Percentiles rank a stretch among this genome's conserved stretches.
phyloP scores from a whole-genome alignment of 192 early-diverging fungal genomes.

The Linnemannia schmuckeri region DNA sequence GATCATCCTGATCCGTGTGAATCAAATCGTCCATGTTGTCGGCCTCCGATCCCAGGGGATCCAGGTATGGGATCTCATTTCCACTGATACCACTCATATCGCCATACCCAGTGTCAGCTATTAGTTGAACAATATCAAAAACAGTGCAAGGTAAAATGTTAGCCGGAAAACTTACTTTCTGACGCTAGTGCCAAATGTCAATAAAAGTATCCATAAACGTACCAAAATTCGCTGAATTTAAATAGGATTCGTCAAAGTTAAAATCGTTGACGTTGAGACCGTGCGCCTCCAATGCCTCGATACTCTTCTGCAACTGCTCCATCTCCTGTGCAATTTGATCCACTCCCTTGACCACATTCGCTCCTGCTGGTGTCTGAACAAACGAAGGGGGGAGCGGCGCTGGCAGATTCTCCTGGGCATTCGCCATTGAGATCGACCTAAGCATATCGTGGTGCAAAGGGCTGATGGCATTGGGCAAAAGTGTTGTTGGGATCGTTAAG shows the following conservation, averaged over 20 bases:
- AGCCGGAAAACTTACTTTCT: neutral
- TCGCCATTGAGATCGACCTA: conserved; percentile 48
- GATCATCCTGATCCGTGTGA: conserved; percentile 29
- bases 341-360: conserved; percentile 31
- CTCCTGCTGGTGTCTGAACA: conserved; percentile 41
- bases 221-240: conserved; percentile 30
- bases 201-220: neutral
- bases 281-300: conserved; percentile 44
- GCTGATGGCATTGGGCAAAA: conserved; percentile 36
- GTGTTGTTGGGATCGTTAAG: conserved; percentile 29
- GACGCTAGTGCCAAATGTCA: neutral
- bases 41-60: conserved; percentile 5
- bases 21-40: conserved; percentile 36
- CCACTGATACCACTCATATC: conserved; percentile 17
- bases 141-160: neutral
- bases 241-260: conserved; percentile 39
- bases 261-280: conserved; percentile 42
- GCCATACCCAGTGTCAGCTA: conserved; percentile 20
- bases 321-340: conserved; percentile 47
- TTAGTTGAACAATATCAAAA: neutral
- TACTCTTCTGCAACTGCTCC: conserved; percentile 46
- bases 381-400: conserved; percentile 42
- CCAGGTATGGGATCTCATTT: conserved; percentile 12
- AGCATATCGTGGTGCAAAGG: conserved; percentile 46
- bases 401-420: conserved; percentile 16